phyloP scores from a whole-genome alignment of 345 rosid genomes.

The Eucalyptus victrix region DNA sequence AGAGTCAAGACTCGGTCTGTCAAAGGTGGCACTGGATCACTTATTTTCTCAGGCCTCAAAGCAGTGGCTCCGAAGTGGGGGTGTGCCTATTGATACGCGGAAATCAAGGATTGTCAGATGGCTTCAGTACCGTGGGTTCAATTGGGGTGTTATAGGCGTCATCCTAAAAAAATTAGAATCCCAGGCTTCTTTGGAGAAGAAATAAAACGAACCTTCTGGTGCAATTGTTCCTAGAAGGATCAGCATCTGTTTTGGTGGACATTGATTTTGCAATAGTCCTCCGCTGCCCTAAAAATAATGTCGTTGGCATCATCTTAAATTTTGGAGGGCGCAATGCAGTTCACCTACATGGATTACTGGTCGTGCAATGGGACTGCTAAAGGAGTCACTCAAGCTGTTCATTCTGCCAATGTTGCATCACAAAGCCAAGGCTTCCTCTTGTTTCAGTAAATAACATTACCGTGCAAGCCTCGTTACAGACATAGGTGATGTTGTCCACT shows the following conservation, averaged over 20 bases:
- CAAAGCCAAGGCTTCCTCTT: neutral
- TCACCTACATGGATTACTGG: neutral
- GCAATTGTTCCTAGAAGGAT: neutral
- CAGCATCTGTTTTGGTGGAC: neutral
- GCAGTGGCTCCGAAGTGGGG: constrained; percentile 58
- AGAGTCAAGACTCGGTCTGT: constrained; percentile 38
- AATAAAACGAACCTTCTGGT: neutral
- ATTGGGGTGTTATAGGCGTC: constrained; percentile 50
- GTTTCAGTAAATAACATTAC: neutral
- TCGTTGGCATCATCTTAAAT: neutral
- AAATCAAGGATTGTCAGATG: constrained; percentile 70
- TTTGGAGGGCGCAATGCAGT: neutral
- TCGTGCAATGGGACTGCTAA: neutral
- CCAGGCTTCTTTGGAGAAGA: constrained; percentile 8
- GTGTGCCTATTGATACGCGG: constrained; percentile 50
- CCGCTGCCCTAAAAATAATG: neutral
- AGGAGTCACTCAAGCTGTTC: neutral
- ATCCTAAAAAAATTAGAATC: constrained; percentile 56
- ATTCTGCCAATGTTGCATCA: neutral
- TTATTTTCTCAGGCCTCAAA: constrained; percentile 55
- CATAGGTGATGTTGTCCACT: neutral
- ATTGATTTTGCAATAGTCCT: neutral
- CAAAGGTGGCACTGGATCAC: constrained; percentile 53
- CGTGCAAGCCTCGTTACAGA: neutral
- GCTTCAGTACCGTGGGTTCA: constrained; percentile 90